Base-by-base conservation (phyloP, 106 monocot genomes). In the Dendrobium nobile region DNA sequence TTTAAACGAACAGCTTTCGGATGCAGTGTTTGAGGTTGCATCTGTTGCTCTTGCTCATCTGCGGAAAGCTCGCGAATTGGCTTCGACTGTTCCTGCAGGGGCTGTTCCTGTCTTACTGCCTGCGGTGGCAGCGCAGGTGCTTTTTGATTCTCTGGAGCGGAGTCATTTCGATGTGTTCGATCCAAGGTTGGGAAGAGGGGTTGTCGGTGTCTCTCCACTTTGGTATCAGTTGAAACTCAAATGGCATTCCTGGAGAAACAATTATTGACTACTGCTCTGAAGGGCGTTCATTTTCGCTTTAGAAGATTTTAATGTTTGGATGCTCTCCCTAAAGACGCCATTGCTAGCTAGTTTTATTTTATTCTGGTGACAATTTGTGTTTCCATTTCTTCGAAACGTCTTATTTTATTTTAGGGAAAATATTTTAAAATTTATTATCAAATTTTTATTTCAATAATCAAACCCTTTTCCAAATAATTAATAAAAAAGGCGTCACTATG, bases 151-250 rank as follows among this genome's bases (percentile, higher is more conserved):
- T 31, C 77, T 98, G 76, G 65, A 81, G 18, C 73, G 75, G 33
- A 33, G 72, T 13, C 78, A 89, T 19, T 98, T 98, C 64, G 88
- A 98, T 83, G 94, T 92, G n/a, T 95, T 98, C 73, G 97, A 98
- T 91, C 91, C 97, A 22, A 88, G 97, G 59, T 47, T 92, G 54
- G 81, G 87, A 16, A 86, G 84, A 17, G 97, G 94, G 5, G 79
- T 95, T 77, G 65, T 84, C 59, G 97, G 97, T 8, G 33, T 89
- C 28, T 90, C 97, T 31, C 97, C 97, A 9, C 54, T 98, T 41
- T 91, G 88, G 92, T 98, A 89, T 79, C 97, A 98, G 89, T 44
- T 98, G 82, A 98, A 98, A 83, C 85, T 98, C 72, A 88, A 82
- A 37, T 98, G 97, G 97, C 79, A 91, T 64, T 92, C 94, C 1